Percentiles rank a stretch among this genome's conserved stretches.
Conservation (phyloP, 139 green algal species). For the Protoeuglena noctilucae region DNA sequence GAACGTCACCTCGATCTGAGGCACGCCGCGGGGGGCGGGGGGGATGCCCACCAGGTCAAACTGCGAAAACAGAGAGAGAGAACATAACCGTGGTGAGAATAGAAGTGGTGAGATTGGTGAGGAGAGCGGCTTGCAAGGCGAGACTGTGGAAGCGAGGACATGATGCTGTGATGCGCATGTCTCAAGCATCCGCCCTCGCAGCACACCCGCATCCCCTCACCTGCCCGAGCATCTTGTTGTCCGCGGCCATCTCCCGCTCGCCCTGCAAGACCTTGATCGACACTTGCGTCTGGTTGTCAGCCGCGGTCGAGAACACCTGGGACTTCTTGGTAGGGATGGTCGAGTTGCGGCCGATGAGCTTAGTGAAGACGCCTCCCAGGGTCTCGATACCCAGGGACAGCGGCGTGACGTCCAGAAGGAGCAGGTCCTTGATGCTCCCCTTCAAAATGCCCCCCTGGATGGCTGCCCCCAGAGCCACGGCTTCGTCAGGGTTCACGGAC, state of each 20-base stretch:
- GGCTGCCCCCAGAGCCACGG: conserved; percentile 90
- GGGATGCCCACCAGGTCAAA: conserved; percentile 54
- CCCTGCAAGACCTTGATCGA: conserved; percentile 99
- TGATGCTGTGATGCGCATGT: too few relatives aligned
- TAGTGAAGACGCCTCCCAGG: conserved; percentile 94
- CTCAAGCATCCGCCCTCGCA: too few relatives aligned
- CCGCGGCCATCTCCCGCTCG: conserved; percentile 94
- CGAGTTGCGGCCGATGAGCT: conserved; percentile 97
- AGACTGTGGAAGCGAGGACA: too few relatives aligned
- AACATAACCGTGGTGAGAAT: too few relatives aligned
- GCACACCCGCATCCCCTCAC: too few relatives aligned
- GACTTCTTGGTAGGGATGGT: conserved; percentile 98
- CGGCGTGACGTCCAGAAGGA: conserved; percentile 97
- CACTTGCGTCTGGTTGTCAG: conserved; percentile 92
- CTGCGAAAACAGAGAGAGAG: too few relatives aligned
- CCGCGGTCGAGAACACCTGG: conserved; percentile 87
- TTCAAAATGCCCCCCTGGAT: conserved; percentile 91
- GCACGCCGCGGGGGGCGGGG: conserved; percentile 77
- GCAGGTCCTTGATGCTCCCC: conserved; percentile 90
- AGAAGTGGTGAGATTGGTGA: too few relatives aligned
- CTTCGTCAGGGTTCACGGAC: conserved; percentile 96
- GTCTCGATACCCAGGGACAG: conserved; percentile 97
- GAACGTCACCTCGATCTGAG: conserved; percentile 94
- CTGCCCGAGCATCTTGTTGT: conserved; percentile 97
- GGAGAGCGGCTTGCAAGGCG: too few relatives aligned